Base-by-base conservation (phyloP, 306 rosid species). In the Astragalus glycyphyllos region DNA sequence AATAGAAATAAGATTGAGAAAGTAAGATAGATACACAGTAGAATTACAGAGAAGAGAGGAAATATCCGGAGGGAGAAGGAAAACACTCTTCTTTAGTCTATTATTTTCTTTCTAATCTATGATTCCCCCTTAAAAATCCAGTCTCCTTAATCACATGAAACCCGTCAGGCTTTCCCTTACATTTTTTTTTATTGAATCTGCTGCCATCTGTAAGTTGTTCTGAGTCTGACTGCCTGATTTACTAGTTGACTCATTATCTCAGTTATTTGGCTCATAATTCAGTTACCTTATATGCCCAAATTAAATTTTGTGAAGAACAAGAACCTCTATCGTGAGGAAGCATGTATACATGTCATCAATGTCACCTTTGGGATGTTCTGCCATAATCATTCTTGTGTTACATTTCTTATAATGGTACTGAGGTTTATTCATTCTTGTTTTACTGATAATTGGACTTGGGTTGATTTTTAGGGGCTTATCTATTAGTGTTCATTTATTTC, bases 281-380 rank as follows among this genome's bases (percentile, higher is more conserved):
- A 40, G 45, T 8, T 40, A 35, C 40, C 45, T 7, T 2, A 26
- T 40, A 40, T 40, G 9, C 11, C 8, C 11, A 2, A 40, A 11
- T 40, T 40, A 8, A 40, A 7, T 61, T 79, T 40, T 79, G 37
- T 26, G 55, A 49, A 13, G 63, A 58, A 14, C 9, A 49, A 13
- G 63, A 58, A 26, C 9, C 17, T n/a, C 4, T 14, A 1, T 7
- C 5, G 1, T 1, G 0, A 1, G 14, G 29, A 68, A 35, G 53
- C 31, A 38, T 9, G 54, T 47, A 12, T 59, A 46, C 23, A 26
- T 47, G 50, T 4, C 26, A 16, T 26, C 49, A 11, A 58, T 75
- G 5, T 71, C 26, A 57, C 47, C 37, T 10, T 58, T 10, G 6
- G 57, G 46, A 44, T 55, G 34, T 40, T 12, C 5, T 17, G 20